phyloP scores from a whole-genome alignment of 129 eudicot species.

The Arctium minus region DNA sequence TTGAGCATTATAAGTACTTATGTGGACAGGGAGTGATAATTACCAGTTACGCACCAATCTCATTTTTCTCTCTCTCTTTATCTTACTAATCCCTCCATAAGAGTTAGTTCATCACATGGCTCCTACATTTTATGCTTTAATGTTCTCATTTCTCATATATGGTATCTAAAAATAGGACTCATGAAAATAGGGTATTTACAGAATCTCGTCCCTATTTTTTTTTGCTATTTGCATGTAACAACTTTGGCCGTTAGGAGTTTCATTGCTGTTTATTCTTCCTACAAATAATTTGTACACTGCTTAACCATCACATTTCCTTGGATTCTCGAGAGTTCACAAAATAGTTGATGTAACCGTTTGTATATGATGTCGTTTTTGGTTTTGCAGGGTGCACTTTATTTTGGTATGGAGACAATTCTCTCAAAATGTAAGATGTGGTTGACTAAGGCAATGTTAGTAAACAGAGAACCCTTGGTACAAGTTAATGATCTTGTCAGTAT shows the following conservation, averaged over 20 bases:
- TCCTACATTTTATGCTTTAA: neutral
- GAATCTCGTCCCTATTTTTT: neutral
- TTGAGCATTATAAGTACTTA: too few relatives aligned
- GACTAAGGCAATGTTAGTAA: constrained; percentile 33
- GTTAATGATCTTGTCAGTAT: constrained; percentile 51
- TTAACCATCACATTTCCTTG: neutral
- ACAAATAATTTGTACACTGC: neutral
- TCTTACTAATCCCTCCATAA: too few relatives aligned
- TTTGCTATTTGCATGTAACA: neutral
- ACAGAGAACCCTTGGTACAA: constrained; percentile 26
- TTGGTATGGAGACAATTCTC: constrained; percentile 69
- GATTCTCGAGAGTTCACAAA: neutral
- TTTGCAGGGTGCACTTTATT: constrained; percentile 71
- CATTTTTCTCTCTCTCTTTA: too few relatives aligned
- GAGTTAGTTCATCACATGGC: neutral
- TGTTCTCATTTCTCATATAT: too few relatives aligned
- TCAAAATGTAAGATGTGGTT: constrained; percentile 62
- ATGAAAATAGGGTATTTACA: neutral
- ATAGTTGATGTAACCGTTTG: neutral
- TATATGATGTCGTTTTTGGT: neutral
- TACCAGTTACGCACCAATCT: too few relatives aligned
- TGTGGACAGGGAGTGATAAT: too few relatives aligned
- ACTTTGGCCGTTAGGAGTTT: neutral
- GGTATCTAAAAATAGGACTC: too few relatives aligned
- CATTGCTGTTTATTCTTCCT: neutral